phyloP scores from a whole-genome alignment of 768 basidiomycete species.

The Boletus insuetus region DNA sequence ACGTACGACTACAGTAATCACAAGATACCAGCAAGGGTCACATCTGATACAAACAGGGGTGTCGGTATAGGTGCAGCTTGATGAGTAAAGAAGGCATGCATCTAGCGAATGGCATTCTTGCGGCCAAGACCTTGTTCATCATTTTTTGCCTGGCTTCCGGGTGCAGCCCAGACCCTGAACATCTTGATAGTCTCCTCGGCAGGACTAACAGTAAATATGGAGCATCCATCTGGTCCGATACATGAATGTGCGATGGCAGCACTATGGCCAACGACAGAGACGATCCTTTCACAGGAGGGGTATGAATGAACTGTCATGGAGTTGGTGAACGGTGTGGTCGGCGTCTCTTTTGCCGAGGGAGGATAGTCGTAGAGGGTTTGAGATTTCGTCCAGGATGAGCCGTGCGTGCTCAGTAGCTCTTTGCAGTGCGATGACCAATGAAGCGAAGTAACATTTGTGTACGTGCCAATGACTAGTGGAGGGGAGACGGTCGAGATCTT shows the following conservation, averaged over 20 bases:
- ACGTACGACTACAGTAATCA: constrained; percentile 6
- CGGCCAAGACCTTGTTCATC: constrained; percentile 21
- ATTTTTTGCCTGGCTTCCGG: constrained; percentile 16
- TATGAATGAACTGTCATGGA: constrained; percentile 51
- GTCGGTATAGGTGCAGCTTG: constrained; percentile 8
- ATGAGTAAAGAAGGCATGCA: background rate
- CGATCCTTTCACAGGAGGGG: constrained; percentile 49
- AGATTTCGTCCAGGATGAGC: constrained; percentile 28
- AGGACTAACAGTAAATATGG: constrained; percentile 62
- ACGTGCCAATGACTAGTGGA: constrained; percentile 43
- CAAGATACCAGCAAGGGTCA: background rate
- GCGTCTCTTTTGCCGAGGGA: constrained; percentile 22
- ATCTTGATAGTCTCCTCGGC: constrained; percentile 68
- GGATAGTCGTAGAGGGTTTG: constrained; percentile 20
- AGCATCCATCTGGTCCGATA: constrained; percentile 59
- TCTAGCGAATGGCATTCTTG: constrained; percentile 28
- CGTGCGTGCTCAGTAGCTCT: constrained; percentile 84
- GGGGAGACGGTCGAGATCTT: constrained; percentile 43
- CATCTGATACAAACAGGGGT: constrained; percentile 6
- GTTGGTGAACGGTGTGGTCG: constrained; percentile 34
- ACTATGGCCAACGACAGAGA: constrained; percentile 55
- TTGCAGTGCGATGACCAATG: constrained; percentile 77
- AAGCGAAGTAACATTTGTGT: constrained; percentile 57
- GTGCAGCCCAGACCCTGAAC: constrained; percentile 61
- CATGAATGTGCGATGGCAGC: constrained; percentile 58